Evolutionary conservation across 805 yeast genomes (phyloP), one percentile per base, ranked within the genome.

Genomic region (Wickerhamiella nectarea): DNA sequence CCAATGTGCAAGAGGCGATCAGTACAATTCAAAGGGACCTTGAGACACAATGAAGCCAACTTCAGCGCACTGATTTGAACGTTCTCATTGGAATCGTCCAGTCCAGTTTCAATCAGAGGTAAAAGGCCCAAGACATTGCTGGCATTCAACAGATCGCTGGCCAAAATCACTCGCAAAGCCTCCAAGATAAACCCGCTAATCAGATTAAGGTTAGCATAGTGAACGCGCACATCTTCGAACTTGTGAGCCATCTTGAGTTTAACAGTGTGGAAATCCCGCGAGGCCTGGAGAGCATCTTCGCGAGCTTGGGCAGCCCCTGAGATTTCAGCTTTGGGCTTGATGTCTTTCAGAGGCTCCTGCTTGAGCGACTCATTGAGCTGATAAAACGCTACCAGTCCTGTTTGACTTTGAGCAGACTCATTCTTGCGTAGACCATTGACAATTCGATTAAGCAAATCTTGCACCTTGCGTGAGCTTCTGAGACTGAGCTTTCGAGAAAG

Each of bases 351-450:
- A 45, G 52, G 46, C 41, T 48, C 45, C 48, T 48, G 47, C 45
- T 46, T 56, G 1, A 87, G 68, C 49, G 75, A 78, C 22, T 67
- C 58, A 55, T 75, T 76, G 21, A 89, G 65, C 57, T 86, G 87
- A 56, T 74, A 79, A 59, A 94, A 80, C 47, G 89, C 65, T 6
- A 75, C 64, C 36, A 89, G 64, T 37, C 81, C 75, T 15, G 76
- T 78, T 19, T 70, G 67, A 0, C 75, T 63, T 2, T 75, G 60
- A 1, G 74, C 63, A 45, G 77, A 82, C 5, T 64, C 65, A 57
- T 89, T 91, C 50, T 71, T 77, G 51, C 76, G 74, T 45, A 91
- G 63, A 24, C 98, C 98, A n/a, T 74, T 60, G 0, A 94, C 69
- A 53, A 78, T 74, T 48, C 94, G 72, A 58, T 83, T 72, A 50